A percentile compares a stretch with the other conserved stretches of the same genome.
Evolutionary conservation across 768 basidiomycete genomes (phyloP).

Genomic region (Royoungia palumana): DNA sequence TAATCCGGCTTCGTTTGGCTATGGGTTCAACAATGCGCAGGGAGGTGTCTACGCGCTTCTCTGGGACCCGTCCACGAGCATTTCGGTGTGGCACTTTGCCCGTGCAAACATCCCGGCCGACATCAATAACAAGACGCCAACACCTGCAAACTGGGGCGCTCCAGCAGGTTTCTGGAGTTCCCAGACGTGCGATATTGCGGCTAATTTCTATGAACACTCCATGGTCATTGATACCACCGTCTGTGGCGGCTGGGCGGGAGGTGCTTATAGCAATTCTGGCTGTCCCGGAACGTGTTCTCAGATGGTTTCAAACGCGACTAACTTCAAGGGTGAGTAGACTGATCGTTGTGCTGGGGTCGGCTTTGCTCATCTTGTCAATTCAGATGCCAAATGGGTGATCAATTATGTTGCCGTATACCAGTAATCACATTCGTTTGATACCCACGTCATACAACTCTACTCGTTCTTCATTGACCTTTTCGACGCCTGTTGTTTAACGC

Average conservation of each 20-base stretch:
- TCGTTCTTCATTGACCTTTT: not conserved
- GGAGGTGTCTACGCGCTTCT: conserved; percentile 57
- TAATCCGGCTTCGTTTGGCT: conserved; percentile 41
- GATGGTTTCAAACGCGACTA: conserved; percentile 52
- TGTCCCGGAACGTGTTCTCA: conserved; percentile 44
- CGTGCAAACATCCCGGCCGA: conserved; percentile 51
- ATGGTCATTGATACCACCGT: conserved; percentile 41
- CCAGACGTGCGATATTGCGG: conserved; percentile 43
- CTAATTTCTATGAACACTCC: conserved; percentile 52
- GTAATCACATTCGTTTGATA: conserved; percentile 2
- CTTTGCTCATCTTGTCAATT: conserved; percentile 4
- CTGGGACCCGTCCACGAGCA: conserved; percentile 47
- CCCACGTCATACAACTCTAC: too few relatives aligned
- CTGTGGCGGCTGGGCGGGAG: conserved; percentile 31
- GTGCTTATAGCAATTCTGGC: conserved; percentile 26
- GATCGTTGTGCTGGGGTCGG: too few relatives aligned
- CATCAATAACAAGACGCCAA: conserved; percentile 42
- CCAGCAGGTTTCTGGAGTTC: conserved; percentile 54
- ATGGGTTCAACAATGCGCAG: conserved; percentile 29
- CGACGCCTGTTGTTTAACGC: not conserved
- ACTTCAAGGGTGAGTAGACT: conserved; percentile 43
- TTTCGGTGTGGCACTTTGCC: conserved; percentile 56
- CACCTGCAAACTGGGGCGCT: conserved; percentile 48
- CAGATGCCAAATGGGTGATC: conserved; percentile 56
- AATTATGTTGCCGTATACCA: conserved; percentile 57